phyloP scores from a whole-genome alignment of 208 protist species.

The Leishmania gerbilli region DNA sequence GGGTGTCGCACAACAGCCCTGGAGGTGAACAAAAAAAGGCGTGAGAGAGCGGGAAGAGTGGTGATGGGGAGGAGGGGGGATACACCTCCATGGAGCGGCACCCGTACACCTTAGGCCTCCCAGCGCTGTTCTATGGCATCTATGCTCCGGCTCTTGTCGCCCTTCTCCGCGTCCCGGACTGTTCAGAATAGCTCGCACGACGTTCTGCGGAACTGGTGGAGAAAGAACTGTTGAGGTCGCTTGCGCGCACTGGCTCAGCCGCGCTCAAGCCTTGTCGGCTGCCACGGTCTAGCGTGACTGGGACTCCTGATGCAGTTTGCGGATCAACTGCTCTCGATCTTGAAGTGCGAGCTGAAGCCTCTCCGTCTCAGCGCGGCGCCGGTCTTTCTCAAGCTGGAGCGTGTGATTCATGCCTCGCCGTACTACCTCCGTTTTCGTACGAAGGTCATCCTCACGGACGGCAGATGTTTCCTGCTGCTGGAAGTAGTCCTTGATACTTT shows the following conservation, averaged over 20 bases:
- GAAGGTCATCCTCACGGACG: constrained; percentile 57
- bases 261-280: background rate
- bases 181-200: background rate
- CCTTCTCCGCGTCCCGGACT: background rate
- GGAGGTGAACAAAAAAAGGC: background rate
- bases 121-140: background rate
- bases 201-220: background rate
- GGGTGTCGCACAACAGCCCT: background rate
- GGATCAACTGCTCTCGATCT: constrained; percentile 75
- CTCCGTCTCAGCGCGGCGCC: constrained; percentile 47
- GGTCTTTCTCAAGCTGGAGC: constrained; percentile 41
- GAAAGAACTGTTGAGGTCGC: background rate
- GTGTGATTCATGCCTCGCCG: constrained; percentile 42
- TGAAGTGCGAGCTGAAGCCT: constrained; percentile 54
- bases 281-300: background rate
- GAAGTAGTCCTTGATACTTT: constrained; percentile 68
- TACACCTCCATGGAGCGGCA: background rate
- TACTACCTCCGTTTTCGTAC: constrained; percentile 56
- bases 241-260: background rate
- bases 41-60: background rate
- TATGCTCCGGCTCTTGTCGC: background rate
- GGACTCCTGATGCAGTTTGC: constrained; percentile 45
- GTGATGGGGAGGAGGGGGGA: background rate
- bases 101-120: background rate
- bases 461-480: constrained; percentile 36